Percentiles rank a stretch among this genome's conserved stretches.
Conservation (phyloP, 2,329 filamentous ascomycete genomes). For the Fusarium camptoceras region DNA sequence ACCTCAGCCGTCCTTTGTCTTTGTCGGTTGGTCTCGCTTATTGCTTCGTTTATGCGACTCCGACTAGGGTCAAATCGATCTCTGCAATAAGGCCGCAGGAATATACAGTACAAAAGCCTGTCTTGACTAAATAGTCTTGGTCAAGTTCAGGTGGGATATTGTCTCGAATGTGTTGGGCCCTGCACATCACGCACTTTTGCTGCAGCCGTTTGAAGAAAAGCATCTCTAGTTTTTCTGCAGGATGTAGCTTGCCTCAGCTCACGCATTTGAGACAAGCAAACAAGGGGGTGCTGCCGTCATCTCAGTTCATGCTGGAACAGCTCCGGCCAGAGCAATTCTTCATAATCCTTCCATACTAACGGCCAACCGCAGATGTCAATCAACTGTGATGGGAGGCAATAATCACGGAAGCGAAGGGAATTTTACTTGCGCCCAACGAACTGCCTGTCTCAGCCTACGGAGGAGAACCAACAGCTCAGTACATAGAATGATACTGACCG, state of each 20-base stretch:
- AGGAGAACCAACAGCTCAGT: constrained; percentile 49
- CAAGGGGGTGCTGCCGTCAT: constrained; percentile 14
- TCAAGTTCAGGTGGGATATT: neutral
- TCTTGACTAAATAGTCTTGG: neutral
- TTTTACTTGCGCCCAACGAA: neutral
- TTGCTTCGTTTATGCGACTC: constrained; percentile 1
- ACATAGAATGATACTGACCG: constrained; percentile 33
- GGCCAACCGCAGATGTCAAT: constrained; percentile 7
- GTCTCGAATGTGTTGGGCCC: constrained; percentile 13
- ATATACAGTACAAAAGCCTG: neutral
- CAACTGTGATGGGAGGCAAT: neutral
- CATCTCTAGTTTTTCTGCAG: constrained; percentile 13
- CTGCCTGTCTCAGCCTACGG: constrained; percentile 50
- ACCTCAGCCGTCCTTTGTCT: neutral
- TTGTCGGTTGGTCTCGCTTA: constrained; percentile 13
- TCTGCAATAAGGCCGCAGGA: neutral
- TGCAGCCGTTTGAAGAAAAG: constrained; percentile 16
- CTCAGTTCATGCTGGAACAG: neutral
- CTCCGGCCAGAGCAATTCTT: neutral
- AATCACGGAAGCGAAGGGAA: constrained; percentile 18
- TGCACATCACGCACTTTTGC: constrained; percentile 8
- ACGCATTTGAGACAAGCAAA: constrained; percentile 19
- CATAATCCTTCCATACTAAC: constrained; percentile 3
- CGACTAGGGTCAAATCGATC: constrained; percentile 12
- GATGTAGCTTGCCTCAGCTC: constrained; percentile 24